Evolutionary conservation across 345 rosid species (phyloP).

Genomic region (Camelina sativa): DNA sequence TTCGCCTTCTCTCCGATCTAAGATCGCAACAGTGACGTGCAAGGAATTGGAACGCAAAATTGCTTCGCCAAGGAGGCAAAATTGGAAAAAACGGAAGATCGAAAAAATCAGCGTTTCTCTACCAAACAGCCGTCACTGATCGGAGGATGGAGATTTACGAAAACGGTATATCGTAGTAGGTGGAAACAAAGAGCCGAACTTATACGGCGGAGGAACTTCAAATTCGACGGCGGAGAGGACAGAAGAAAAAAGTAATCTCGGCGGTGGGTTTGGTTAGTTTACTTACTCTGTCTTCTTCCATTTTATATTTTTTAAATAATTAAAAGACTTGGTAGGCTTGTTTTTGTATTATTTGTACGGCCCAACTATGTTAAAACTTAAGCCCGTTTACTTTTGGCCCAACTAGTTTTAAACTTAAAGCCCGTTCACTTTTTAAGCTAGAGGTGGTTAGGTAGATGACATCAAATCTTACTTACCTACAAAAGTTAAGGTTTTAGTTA

Average conservation of each 20-base stretch:
- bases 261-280: neutral
- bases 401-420: too few relatives aligned
- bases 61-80: conserved; percentile 22
- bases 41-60: conserved; percentile 10
- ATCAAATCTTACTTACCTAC: too few relatives aligned
- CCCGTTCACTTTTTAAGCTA: too few relatives aligned
- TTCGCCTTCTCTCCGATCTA: conserved; percentile 26
- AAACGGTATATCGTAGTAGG: neutral
- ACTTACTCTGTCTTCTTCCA: neutral
- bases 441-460: too few relatives aligned
- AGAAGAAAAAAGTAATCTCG: conserved; percentile 15
- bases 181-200: conserved; percentile 10
- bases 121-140: neutral
- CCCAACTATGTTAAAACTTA: neutral
- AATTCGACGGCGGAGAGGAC: conserved; percentile 1
- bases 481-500: neutral
- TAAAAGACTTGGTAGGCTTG: conserved; percentile 1
- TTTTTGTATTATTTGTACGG: conserved; percentile 15
- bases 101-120: neutral
- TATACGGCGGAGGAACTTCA: conserved; percentile 29
- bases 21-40: conserved; percentile 4
- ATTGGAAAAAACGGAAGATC: conserved; percentile 2
- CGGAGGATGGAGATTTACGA: neutral
- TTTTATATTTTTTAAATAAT: neutral
- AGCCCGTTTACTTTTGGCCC: neutral